Conservation (phyloP, 495 filamentous ascomycete genomes). For the Penicillium salamii region DNA sequence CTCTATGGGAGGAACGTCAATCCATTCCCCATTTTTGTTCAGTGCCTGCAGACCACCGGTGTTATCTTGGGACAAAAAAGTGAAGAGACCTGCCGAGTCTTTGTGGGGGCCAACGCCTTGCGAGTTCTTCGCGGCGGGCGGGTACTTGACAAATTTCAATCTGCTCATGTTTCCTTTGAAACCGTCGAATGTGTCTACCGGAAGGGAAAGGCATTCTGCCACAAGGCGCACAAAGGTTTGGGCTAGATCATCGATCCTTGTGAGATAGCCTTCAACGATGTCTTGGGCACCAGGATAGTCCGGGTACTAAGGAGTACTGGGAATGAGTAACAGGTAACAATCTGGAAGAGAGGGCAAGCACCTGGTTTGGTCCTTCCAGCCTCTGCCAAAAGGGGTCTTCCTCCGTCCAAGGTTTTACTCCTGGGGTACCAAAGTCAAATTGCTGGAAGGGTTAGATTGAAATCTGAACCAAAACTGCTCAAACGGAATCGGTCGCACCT, state of each 20-base stretch:
- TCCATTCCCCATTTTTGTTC: slow-evolving; percentile 48
- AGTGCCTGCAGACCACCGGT: slow-evolving; percentile 50
- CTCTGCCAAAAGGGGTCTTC: slow-evolving; percentile 76
- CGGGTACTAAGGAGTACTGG: slow-evolving; percentile 51
- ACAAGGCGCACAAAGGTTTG: slow-evolving; percentile 75
- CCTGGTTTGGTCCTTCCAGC: slow-evolving; percentile 38
- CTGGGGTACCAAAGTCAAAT: slow-evolving; percentile 44
- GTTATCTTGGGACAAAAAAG: slow-evolving; percentile 53
- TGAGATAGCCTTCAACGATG: slow-evolving; percentile 80
- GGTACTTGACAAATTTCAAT: slow-evolving; percentile 91
- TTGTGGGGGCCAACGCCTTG: slow-evolving; percentile 89
- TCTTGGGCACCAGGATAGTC: slow-evolving; percentile 57
- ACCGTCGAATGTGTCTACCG: slow-evolving; percentile 66
- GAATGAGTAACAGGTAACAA: not conserved
- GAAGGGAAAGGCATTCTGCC: slow-evolving; percentile 78
- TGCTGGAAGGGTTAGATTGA: slow-evolving; percentile 22
- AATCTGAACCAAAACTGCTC: not conserved
- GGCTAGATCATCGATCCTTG: slow-evolving; percentile 63
- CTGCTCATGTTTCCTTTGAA: slow-evolving; percentile 90
- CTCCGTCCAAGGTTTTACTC: slow-evolving; percentile 39
- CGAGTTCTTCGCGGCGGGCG: slow-evolving; percentile 60
- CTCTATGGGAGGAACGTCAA: slow-evolving; percentile 44
- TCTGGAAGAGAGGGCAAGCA: not conserved
- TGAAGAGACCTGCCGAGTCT: slow-evolving; percentile 68
- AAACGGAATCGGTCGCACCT: slow-evolving; percentile 19